Evolutionary conservation across 257 asterid species (phyloP).

Genomic region (Craterostigma plantagineum): DNA sequence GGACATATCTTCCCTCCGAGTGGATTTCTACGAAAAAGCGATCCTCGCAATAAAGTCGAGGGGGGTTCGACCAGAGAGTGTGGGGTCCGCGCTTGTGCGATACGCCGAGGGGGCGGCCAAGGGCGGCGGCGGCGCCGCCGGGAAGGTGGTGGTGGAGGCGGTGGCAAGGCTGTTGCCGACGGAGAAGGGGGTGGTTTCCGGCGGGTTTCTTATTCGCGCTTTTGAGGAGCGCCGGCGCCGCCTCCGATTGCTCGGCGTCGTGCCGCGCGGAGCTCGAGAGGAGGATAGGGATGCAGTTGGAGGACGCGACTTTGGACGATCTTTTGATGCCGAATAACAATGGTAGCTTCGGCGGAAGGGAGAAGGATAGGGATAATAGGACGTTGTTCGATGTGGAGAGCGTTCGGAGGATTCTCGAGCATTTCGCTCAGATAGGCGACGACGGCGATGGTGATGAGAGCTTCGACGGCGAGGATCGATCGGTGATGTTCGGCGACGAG

Average conservation of each 20-base stretch:
- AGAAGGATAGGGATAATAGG: constrained; percentile 17
- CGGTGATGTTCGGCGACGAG: constrained; percentile 32
- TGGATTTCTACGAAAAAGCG: constrained; percentile 58
- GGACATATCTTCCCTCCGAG: constrained; percentile 60
- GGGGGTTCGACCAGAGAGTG: constrained; percentile 89
- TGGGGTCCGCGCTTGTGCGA: constrained; percentile 71
- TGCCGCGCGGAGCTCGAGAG: constrained; percentile 80
- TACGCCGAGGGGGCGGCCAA: constrained; percentile 75
- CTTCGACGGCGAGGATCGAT: constrained; percentile 57
- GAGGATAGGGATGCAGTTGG: constrained; percentile 67
- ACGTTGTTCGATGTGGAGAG: constrained; percentile 81
- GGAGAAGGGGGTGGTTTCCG: constrained; percentile 78
- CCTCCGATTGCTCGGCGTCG: constrained; percentile 56
- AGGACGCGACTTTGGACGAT: constrained; percentile 74
- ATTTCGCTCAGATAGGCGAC: constrained; percentile 69
- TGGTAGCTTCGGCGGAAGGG: too few species aligned
- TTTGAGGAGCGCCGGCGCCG: constrained; percentile 56
- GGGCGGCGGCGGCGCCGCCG: constrained; percentile 27
- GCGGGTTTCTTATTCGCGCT: constrained; percentile 62
- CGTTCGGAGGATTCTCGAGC: constrained; percentile 59
- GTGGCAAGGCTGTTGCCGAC: constrained; percentile 71
- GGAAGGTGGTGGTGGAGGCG: constrained; percentile 63
- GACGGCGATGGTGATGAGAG: constrained; percentile 51
- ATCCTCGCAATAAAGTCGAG: constrained; percentile 77
- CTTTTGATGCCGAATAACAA: constrained; percentile 77